phyloP scores from a whole-genome alignment of 495 filamentous ascomycete genomes.

The Alectoria sarmentosa region DNA sequence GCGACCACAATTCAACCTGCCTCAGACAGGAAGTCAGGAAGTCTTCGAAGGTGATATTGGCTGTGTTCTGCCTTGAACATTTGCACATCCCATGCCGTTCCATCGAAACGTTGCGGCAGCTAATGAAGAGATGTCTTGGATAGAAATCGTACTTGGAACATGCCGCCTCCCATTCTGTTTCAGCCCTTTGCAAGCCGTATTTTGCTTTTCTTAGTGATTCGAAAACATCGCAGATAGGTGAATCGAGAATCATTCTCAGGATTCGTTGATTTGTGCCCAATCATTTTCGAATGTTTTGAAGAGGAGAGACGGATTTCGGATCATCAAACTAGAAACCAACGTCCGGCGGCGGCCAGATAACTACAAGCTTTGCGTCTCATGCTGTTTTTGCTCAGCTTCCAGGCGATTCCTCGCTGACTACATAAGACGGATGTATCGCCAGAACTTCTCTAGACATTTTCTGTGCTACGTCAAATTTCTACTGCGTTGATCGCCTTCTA shows the following conservation, averaged over 20 bases:
- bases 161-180: neutral
- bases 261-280: neutral
- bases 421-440: neutral
- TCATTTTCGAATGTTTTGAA: neutral
- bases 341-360: neutral
- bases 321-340: neutral
- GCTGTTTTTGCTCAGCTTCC: neutral
- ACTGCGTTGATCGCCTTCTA: neutral
- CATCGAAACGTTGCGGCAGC: neutral
- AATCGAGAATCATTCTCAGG: neutral
- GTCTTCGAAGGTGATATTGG: neutral
- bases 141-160: neutral
- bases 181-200: neutral
- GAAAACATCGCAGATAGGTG: neutral
- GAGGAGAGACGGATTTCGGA: neutral
- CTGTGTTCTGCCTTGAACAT: neutral
- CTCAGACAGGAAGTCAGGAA: neutral
- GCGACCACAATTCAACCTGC: neutral
- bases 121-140: neutral
- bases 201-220: neutral
- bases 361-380: neutral
- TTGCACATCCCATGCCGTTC: neutral
- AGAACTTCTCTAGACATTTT: neutral
- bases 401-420: neutral
- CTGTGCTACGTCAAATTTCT: neutral